A percentile compares a stretch with the other conserved stretches of the same genome.
Evolutionary conservation across 345 rosid genomes (phyloP).

Genomic region (Aquilaria sinensis): DNA sequence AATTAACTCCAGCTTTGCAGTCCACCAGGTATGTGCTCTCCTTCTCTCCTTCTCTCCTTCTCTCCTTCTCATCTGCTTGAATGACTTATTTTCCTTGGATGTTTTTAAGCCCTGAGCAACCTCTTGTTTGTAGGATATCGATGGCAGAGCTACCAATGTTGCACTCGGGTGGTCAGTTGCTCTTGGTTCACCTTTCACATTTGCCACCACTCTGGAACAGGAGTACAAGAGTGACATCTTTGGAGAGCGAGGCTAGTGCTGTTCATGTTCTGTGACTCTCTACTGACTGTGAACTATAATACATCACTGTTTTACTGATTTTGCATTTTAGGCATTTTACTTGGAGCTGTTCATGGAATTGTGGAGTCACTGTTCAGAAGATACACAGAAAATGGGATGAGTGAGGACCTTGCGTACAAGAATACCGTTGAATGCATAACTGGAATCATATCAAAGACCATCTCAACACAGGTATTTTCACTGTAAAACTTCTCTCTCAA

Average conservation of each 20-base stretch:
- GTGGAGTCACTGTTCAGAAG: conserved; percentile 79
- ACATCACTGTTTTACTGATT: not conserved
- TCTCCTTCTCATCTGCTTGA: not conserved
- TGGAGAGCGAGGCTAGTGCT: conserved; percentile 75
- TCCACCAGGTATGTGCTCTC: conserved; percentile 57
- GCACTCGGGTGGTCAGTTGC: conserved; percentile 94
- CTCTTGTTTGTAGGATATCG: conserved; percentile 58
- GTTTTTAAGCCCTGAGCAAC: not conserved
- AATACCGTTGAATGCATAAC: conserved; percentile 92
- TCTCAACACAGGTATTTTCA: conserved; percentile 65
- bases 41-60: conserved; percentile 4
- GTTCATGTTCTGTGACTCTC: not conserved
- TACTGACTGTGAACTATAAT: not conserved
- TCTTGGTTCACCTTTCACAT: conserved; percentile 88
- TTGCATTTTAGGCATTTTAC: conserved; percentile 55
- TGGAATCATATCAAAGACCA: conserved; percentile 68
- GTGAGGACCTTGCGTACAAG: conserved; percentile 69
- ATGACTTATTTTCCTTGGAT: not conserved
- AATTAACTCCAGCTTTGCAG: conserved; percentile 84
- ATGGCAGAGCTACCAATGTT: conserved; percentile 82
- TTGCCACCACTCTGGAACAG: conserved; percentile 84
- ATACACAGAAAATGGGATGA: conserved; percentile 77
- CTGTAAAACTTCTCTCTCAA: not conserved
- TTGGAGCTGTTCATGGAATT: conserved; percentile 87
- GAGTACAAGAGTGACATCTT: conserved; percentile 96